phyloP scores from a whole-genome alignment of 805 yeast species.

The Hanseniaspora opuntiae region DNA sequence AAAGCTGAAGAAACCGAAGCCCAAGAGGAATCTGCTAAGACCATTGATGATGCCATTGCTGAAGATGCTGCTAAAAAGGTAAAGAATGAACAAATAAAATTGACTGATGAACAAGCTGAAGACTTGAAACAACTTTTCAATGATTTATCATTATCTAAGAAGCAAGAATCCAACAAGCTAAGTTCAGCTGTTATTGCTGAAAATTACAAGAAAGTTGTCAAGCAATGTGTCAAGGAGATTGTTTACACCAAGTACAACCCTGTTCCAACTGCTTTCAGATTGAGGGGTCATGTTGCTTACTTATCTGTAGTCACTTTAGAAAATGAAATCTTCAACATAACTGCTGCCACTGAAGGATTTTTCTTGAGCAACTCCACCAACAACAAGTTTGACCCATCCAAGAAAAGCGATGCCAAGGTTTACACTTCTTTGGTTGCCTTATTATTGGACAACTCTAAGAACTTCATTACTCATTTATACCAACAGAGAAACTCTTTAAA shows the following conservation, averaged over 20 bases:
- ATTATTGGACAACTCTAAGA: slow-evolving; percentile 51
- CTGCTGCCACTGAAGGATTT: slow-evolving; percentile 70
- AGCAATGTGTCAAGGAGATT: slow-evolving; percentile 42
- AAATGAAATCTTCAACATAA: slow-evolving; percentile 63
- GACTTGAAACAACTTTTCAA: neutral
- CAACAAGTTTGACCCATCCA: slow-evolving; percentile 55
- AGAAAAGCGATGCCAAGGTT: slow-evolving; percentile 21
- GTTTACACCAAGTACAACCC: slow-evolving; percentile 77
- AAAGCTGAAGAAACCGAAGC: slow-evolving; percentile 14
- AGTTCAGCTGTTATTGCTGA: slow-evolving; percentile 1
- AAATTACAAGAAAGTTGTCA: slow-evolving; percentile 16
- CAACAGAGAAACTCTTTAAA: slow-evolving; percentile 36
- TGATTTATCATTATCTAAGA: neutral
- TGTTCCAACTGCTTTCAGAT: slow-evolving; percentile 47
- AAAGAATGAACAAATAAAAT: neutral
- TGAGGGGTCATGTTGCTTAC: slow-evolving; percentile 72
- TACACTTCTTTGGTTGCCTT: slow-evolving; percentile 41
- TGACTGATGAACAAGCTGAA: slow-evolving; percentile 4
- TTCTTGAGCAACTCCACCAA: slow-evolving; percentile 58
- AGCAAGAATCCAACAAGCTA: neutral
- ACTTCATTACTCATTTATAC: slow-evolving; percentile 40
- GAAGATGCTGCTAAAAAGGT: slow-evolving; percentile 18
- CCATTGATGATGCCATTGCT: slow-evolving; percentile 19
- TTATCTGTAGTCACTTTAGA: slow-evolving; percentile 66
- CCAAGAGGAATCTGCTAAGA: slow-evolving; percentile 12